Evolutionary conservation across 768 basidiomycete species (phyloP).

Genomic region (Amanita subjunquillea): DNA sequence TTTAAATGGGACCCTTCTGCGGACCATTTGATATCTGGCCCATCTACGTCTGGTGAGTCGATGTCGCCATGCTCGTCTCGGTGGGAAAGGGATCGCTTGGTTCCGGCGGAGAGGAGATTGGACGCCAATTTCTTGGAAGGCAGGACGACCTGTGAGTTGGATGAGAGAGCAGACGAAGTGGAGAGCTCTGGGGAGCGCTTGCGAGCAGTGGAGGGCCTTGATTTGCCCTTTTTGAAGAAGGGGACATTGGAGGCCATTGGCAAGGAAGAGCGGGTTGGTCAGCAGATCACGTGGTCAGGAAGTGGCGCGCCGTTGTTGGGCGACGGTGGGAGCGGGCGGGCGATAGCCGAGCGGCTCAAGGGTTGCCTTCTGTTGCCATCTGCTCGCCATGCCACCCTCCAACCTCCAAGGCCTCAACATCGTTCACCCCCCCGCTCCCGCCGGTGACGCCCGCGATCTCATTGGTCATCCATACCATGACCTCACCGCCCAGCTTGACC

Average conservation of each 20-base stretch:
- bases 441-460: constrained; percentile 42
- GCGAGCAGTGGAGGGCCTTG: constrained; percentile 65
- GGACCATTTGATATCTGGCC: constrained; percentile 71
- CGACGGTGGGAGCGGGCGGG: background rate
- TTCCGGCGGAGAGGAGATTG: constrained; percentile 57
- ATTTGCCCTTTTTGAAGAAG: constrained; percentile 79
- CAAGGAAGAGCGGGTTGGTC: background rate
- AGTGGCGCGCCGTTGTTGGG: background rate
- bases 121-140: constrained; percentile 58
- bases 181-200: constrained; percentile 66
- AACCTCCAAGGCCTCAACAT: constrained; percentile 75
- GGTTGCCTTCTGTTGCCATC: background rate
- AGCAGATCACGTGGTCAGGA: background rate
- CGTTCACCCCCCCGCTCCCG: constrained; percentile 42
- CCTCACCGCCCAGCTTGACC: constrained; percentile 64
- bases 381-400: constrained; percentile 41
- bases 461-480: constrained; percentile 63
- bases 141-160: constrained; percentile 54
- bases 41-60: constrained; percentile 45
- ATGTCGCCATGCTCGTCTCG: constrained; percentile 46
- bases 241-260: constrained; percentile 39
- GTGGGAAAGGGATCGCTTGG: constrained; percentile 45
- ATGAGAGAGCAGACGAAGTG: constrained; percentile 20
- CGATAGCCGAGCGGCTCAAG: background rate
- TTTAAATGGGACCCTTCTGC: constrained; percentile 66